Evolutionary conservation across 148 eudicot species (phyloP), one percentile per base, ranked within the genome.

Genomic region (Bassia scoparia): DNA sequence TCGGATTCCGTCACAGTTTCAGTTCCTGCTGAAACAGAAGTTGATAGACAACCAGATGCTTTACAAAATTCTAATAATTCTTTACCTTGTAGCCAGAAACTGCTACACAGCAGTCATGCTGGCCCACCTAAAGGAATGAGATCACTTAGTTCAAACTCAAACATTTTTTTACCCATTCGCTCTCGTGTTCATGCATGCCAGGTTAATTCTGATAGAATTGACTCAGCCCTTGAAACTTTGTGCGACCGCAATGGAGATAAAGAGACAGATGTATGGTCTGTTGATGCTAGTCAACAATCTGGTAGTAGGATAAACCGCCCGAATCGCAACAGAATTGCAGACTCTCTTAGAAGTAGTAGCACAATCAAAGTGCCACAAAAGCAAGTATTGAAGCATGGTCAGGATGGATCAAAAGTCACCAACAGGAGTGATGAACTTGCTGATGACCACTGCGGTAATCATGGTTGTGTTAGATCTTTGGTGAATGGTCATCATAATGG

Each of bases 311-410:
- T 48, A 37, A 75, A 78, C 44, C 35, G 38, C 68, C 60, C 12
- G 17, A 61, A 76, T 55, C 61, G 74, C 55, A 68, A 49, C 41
- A 61, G 61, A 60, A 46, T 29, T 53, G 18, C 46, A 52, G 44
- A 48, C 35, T 67, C 74, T 55, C 18, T 37, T 55, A 63, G 69
- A 7, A 76, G 68, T 66, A 7, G 61, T 53, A 70, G 63, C 63
- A 59, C 67, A 62, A 50, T 82, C 75, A 76, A 81, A 73, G 67
- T 77, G 55, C 78, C 70, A 60, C 84, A 68, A 65, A 73, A 75
- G 54, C 82, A 56, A 68, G 61, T 48, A 60, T n/a, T 13, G 49
- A 72, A 48, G 61, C 63, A 48, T 63, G 31, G n/a, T 78, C 56
- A 66, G 78, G 68, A 54, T 75, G 65, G 54, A 71, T 30, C 56